These are phyloP conservation scores for Bipolaris zeicola DNA, from an alignment of 2,329 filamentous ascomycete genomes.

Conservation along the genomic window DNA sequence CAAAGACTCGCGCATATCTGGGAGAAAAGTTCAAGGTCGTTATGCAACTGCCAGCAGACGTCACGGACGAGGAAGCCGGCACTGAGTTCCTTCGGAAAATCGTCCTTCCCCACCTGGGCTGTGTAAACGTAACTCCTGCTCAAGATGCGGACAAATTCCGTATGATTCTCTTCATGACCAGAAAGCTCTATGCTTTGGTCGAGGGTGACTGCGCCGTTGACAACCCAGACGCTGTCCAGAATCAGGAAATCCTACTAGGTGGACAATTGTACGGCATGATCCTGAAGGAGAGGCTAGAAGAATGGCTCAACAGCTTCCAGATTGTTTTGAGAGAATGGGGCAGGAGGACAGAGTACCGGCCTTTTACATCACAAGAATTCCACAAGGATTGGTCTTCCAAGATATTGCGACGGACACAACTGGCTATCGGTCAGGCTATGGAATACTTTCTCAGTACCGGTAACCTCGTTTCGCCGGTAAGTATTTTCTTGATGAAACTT, in stretches of 20 bases:
- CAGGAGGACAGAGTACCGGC: slow-evolving; percentile 56
- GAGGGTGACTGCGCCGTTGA: slow-evolving; percentile 91
- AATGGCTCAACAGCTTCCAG: slow-evolving; percentile 75
- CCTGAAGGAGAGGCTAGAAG: slow-evolving; percentile 90
- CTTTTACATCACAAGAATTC: slow-evolving; percentile 79
- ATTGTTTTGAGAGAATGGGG: slow-evolving; percentile 61
- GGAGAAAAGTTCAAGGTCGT: slow-evolving; percentile 91
- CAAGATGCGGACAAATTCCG: slow-evolving; percentile 93
- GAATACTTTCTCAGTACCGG: slow-evolving; percentile 98
- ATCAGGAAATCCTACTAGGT: slow-evolving; percentile 91
- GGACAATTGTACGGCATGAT: slow-evolving; percentile 96
- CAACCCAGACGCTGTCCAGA: slow-evolving; percentile 95
- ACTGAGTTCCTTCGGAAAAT: slow-evolving; percentile 89
- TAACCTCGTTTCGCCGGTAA: slow-evolving; percentile 77
- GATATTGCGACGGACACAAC: slow-evolving; percentile 81
- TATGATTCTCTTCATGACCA: slow-evolving; percentile 92
- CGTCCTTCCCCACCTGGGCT: slow-evolving; percentile 89
- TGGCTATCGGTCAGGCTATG: slow-evolving; percentile 83
- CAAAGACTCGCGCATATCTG: slow-evolving; percentile 82
- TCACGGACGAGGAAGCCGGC: slow-evolving; percentile 86
- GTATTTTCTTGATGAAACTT: neutral
- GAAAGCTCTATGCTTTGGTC: slow-evolving; percentile 91
- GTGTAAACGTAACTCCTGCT: slow-evolving; percentile 78
- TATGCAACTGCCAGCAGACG: slow-evolving; percentile 79
- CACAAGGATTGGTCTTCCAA: slow-evolving; percentile 75